Conservation (phyloP, 2,329 filamentous ascomycete genomes). For the Aureobasidium sp. region DNA sequence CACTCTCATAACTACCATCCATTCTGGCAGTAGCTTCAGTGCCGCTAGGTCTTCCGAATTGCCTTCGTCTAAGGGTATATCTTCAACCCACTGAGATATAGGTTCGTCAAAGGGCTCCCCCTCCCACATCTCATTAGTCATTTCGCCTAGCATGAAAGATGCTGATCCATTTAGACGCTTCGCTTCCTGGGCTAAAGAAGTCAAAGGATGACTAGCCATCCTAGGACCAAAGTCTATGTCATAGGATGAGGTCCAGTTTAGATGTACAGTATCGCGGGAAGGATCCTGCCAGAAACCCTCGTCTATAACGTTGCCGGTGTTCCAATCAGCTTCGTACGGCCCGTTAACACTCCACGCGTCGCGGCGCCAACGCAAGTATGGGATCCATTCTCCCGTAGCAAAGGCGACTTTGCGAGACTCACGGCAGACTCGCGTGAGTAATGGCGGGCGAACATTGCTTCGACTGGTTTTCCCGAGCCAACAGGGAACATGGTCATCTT, state of each 20-base stretch:
- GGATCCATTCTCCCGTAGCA: too few species aligned
- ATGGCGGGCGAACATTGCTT: constrained; percentile 9
- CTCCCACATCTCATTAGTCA: neutral
- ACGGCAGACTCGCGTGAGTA: constrained; percentile 12
- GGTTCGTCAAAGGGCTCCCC: neutral
- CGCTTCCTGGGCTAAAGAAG: neutral
- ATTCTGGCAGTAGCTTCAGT: constrained; percentile 6
- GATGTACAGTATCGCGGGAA: neutral
- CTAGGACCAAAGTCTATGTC: neutral
- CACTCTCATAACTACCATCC: constrained; percentile 12
- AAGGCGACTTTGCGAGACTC: constrained; percentile 11
- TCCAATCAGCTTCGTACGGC: neutral
- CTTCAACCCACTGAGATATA: neutral
- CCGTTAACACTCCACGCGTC: too few species aligned
- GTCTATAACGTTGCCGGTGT: neutral
- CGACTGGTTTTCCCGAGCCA: neutral
- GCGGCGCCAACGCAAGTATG: too few species aligned
- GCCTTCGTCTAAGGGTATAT: neutral
- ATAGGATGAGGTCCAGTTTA: neutral
- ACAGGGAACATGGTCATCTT: neutral
- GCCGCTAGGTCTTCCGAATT: neutral
- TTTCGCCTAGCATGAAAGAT: constrained; percentile 1
- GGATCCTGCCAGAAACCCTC: neutral
- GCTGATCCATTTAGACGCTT: constrained; percentile 1
- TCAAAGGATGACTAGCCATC: neutral